Conservation (phyloP, 2,329 filamentous ascomycete genomes). For the Capronia americana region DNA sequence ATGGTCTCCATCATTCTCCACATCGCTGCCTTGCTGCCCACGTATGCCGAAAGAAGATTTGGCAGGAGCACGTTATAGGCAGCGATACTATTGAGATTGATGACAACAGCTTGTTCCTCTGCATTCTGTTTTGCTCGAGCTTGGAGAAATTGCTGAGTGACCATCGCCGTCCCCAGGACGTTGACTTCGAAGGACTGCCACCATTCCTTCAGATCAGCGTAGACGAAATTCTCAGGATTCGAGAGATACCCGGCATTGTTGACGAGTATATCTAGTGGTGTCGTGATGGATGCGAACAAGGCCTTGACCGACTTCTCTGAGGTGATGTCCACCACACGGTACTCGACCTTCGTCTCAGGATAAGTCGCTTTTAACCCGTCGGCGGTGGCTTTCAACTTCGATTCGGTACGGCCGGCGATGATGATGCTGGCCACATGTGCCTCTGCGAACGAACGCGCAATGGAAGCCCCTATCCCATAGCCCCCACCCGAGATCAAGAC, state of each 20-base stretch:
- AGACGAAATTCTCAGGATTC: constrained; percentile 10
- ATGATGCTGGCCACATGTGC: constrained; percentile 6
- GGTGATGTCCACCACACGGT: constrained; percentile 14
- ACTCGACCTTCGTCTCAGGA: constrained; percentile 1
- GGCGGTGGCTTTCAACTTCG: constrained; percentile 9
- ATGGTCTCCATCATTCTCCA: constrained; percentile 19
- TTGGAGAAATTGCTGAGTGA: constrained; percentile 9
- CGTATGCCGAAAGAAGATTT: constrained; percentile 9
- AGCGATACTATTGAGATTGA: constrained; percentile 12
- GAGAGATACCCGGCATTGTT: constrained; percentile 16
- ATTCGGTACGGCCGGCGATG: constrained; percentile 8
- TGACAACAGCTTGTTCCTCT: constrained; percentile 8
- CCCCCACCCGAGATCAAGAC: constrained; percentile 13
- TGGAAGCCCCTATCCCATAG: constrained; percentile 14
- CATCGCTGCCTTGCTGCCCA: constrained; percentile 13
- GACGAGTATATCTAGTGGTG: constrained; percentile 6
- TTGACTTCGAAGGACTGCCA: constrained; percentile 12
- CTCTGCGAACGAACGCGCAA: constrained; percentile 12
- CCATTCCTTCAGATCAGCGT: constrained; percentile 11
- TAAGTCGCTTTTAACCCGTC: constrained; percentile 1
- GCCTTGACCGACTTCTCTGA: constrained; percentile 15
- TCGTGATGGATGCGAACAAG: constrained; percentile 6
- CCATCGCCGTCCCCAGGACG: constrained; percentile 9
- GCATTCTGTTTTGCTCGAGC: constrained; percentile 7
- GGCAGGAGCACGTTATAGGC: constrained; percentile 12